Conservation (phyloP, 495 filamentous ascomycete genomes). For the Hyphodiscus hymeniophilus region DNA sequence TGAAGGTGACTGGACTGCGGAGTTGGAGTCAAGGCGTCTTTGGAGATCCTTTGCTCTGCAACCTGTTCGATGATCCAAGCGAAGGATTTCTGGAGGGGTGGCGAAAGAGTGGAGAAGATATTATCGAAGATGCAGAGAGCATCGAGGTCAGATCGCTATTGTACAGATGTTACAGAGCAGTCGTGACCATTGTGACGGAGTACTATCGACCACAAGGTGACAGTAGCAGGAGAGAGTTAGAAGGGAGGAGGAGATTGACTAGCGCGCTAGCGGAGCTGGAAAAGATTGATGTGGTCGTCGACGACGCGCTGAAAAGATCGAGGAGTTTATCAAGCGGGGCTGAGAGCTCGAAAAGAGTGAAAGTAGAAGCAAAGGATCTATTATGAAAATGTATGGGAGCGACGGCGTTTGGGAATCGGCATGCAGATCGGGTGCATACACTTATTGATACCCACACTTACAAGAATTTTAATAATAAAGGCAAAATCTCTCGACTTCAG, state of each 20-base stretch:
- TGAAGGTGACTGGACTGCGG: conserved; percentile 15
- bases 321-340: conserved; percentile 1
- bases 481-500: neutral
- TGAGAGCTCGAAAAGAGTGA: conserved; percentile 7
- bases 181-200: conserved; percentile 34
- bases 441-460: conserved; percentile 7
- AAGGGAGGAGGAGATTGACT: conserved; percentile 35
- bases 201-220: conserved; percentile 38
- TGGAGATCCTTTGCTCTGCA: conserved; percentile 49
- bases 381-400: neutral
- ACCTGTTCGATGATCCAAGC: conserved; percentile 37
- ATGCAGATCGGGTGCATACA: too few species aligned
- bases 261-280: conserved; percentile 29
- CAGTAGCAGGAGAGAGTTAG: conserved; percentile 36
- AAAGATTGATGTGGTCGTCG: conserved; percentile 17
- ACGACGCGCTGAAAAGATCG: conserved; percentile 18
- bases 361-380: neutral
- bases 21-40: conserved; percentile 48
- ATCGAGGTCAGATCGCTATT: conserved; percentile 32
- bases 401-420: conserved; percentile 16
- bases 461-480: conserved; percentile 2
- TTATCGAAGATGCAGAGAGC: conserved; percentile 31
- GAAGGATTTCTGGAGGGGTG: conserved; percentile 38
- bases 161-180: conserved; percentile 41
- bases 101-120: conserved; percentile 16